A percentile compares a stretch with the other conserved stretches of the same genome.
These are phyloP conservation scores for Ceratobasidium sp. DNA, from an alignment of 1,284 basidiomycete genomes.

Conservation along the genomic window DNA sequence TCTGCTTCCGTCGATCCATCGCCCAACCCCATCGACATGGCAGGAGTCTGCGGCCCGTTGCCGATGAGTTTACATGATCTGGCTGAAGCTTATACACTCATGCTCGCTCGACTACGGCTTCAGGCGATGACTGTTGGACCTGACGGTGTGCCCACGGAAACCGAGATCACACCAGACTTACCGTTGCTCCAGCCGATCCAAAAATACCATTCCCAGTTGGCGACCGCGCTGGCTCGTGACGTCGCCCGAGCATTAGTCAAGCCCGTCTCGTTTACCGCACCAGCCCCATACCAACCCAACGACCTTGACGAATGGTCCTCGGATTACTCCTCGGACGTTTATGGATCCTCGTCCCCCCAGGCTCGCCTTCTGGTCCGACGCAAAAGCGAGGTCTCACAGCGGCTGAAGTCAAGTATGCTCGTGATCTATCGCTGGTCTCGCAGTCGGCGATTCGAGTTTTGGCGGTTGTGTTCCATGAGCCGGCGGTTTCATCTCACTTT, in stretches of 20 bases:
- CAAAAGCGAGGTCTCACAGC: slow-evolving; percentile 74
- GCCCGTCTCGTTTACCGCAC: slow-evolving; percentile 25
- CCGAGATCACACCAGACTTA: slow-evolving; percentile 14
- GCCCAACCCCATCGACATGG: slow-evolving; percentile 30
- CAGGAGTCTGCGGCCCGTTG: slow-evolving; percentile 43
- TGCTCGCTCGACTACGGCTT: slow-evolving; percentile 66
- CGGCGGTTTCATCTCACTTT: slow-evolving; percentile 66
- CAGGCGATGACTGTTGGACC: slow-evolving; percentile 34
- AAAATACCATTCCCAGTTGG: slow-evolving; percentile 51
- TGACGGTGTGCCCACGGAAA: background rate
- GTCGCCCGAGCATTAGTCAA: slow-evolving; percentile 15
- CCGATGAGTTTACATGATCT: slow-evolving; percentile 56
- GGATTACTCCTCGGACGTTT: slow-evolving; percentile 31
- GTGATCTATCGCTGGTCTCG: slow-evolving; percentile 73
- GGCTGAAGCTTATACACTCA: slow-evolving; percentile 73
- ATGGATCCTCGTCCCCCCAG: slow-evolving; percentile 16
- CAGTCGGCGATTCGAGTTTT: slow-evolving; percentile 73
- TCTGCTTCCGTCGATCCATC: slow-evolving; percentile 48
- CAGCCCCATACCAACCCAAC: slow-evolving; percentile 2
- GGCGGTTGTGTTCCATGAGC: slow-evolving; percentile 62
- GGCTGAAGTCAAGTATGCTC: slow-evolving; percentile 74
- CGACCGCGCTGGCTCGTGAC: slow-evolving; percentile 35
- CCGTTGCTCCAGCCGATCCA: slow-evolving; percentile 58
- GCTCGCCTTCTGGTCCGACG: slow-evolving; percentile 60
- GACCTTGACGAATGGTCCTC: slow-evolving; percentile 22